Evolutionary conservation across 495 filamentous ascomycete genomes (phyloP).

Genomic region (Tuber brumale): DNA sequence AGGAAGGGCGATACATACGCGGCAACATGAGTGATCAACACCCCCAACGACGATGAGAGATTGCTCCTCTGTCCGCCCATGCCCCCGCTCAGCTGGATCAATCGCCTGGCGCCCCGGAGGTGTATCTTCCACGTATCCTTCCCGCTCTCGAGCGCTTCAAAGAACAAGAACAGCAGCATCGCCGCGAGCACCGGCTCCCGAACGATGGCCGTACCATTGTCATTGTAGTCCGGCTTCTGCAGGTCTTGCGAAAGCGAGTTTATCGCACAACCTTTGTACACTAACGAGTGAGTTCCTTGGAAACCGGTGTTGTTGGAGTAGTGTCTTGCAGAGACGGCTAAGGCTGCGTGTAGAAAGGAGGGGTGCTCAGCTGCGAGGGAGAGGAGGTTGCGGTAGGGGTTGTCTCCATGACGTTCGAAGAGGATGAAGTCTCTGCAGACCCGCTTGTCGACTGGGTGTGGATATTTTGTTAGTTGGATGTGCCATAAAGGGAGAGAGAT

Average conservation of each 20-base stretch:
- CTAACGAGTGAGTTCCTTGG: slow-evolving; percentile 24
- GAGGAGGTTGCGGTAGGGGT: slow-evolving; percentile 40
- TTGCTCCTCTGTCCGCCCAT: slow-evolving; percentile 24
- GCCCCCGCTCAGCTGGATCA: slow-evolving; percentile 33
- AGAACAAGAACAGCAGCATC: slow-evolving; percentile 40
- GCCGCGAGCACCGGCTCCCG: slow-evolving; percentile 38
- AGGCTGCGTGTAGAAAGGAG: slow-evolving; percentile 36
- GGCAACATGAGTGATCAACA: slow-evolving; percentile 40
- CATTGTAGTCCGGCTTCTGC: slow-evolving; percentile 11
- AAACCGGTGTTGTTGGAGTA: slow-evolving; percentile 35
- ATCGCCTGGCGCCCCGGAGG: slow-evolving; percentile 29
- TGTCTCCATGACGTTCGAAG: slow-evolving; percentile 37
- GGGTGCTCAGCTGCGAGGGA: slow-evolving; percentile 35
- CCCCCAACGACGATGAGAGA: slow-evolving; percentile 33
- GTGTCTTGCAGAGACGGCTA: slow-evolving; percentile 40
- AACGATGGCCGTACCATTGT: slow-evolving; percentile 18
- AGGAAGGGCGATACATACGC: slow-evolving; percentile 14
- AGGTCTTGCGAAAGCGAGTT: slow-evolving; percentile 29
- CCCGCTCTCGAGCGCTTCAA: slow-evolving; percentile 40
- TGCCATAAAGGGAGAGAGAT: slow-evolving; percentile 10
- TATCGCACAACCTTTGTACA: slow-evolving; percentile 35
- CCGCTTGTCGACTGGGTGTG: slow-evolving; percentile 28
- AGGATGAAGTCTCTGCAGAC: slow-evolving; percentile 41
- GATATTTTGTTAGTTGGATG: slow-evolving; percentile 14
- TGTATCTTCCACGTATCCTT: slow-evolving; percentile 42